phyloP scores from a whole-genome alignment of 2,329 filamentous ascomycete genomes.

The Fusarium sp. region DNA sequence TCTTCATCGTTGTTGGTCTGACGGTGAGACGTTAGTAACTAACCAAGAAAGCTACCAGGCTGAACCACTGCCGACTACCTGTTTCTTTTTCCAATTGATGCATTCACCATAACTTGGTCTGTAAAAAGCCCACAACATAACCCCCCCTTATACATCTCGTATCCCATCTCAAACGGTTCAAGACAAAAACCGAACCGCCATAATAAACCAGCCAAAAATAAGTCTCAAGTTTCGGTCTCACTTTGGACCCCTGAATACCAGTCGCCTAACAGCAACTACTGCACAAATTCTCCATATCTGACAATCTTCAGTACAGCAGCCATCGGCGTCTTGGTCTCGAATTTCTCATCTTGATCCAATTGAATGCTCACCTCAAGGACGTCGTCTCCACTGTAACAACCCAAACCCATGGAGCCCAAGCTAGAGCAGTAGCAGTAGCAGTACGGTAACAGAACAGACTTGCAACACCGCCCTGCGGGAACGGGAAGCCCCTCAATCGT shows the following conservation, averaged over 20 bases:
- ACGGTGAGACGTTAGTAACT: not conserved
- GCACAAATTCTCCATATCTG: constrained; percentile 26
- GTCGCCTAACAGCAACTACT: not conserved
- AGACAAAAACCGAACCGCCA: constrained; percentile 23
- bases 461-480: constrained; percentile 42
- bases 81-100: not conserved
- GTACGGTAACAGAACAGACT: constrained; percentile 11
- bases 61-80: not conserved
- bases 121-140: not conserved
- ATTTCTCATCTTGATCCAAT: not conserved
- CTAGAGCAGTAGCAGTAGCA: constrained; percentile 7
- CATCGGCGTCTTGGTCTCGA: not conserved
- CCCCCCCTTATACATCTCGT: not conserved
- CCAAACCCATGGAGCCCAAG: constrained; percentile 22
- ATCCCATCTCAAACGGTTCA: constrained; percentile 12
- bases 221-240: constrained; percentile 29
- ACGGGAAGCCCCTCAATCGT: constrained; percentile 51
- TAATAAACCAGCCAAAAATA: constrained; percentile 23
- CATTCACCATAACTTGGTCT: not conserved
- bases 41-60: not conserved
- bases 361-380: not conserved
- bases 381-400: constrained; percentile 25
- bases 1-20: not conserved
- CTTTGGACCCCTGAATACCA: constrained; percentile 32
- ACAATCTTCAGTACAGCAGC: not conserved